These are phyloP conservation scores for Magnaporthiopsis incrustans DNA, from an alignment of 2,329 filamentous ascomycete genomes.

Conservation along the genomic window DNA sequence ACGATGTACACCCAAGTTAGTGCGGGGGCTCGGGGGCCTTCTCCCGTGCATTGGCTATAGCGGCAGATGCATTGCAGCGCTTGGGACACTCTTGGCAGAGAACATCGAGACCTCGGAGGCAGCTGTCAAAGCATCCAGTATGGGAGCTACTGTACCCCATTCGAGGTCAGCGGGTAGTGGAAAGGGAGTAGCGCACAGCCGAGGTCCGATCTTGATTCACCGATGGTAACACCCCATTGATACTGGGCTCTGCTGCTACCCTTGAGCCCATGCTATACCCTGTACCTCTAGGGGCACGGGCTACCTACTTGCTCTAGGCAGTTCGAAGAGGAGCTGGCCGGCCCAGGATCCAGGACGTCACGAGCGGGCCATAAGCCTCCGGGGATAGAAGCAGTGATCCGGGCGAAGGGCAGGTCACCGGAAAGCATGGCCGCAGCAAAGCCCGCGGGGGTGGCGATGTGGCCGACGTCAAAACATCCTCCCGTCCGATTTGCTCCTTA, in stretches of 20 bases:
- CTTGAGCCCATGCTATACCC: not conserved
- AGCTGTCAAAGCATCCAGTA: not conserved
- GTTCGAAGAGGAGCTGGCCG: not conserved
- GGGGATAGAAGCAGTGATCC: not conserved
- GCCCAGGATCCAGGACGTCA: not conserved
- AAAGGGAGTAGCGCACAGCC: not conserved
- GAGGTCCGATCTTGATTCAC: not conserved
- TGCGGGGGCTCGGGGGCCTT: not conserved
- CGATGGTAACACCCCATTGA: not conserved
- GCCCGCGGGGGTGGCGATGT: no score
- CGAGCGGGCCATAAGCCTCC: not conserved
- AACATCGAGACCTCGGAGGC: not conserved
- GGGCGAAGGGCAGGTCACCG: not conserved
- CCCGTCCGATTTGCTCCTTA: not conserved
- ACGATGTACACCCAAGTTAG: not conserved
- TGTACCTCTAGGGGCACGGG: not conserved
- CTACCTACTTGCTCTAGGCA: no score
- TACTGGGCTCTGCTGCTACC: not conserved
- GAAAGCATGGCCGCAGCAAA: not conserved
- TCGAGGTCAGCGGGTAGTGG: not conserved
- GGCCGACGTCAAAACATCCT: not conserved
- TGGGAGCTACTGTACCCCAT: not conserved
- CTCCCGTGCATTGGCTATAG: not conserved
- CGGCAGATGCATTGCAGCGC: not conserved
- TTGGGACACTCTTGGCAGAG: not conserved